Percentiles rank a stretch among this genome's conserved stretches.
These are phyloP conservation scores for Leccinum subgranulosum DNA, from an alignment of 768 basidiomycete genomes.

Conservation along the genomic window DNA sequence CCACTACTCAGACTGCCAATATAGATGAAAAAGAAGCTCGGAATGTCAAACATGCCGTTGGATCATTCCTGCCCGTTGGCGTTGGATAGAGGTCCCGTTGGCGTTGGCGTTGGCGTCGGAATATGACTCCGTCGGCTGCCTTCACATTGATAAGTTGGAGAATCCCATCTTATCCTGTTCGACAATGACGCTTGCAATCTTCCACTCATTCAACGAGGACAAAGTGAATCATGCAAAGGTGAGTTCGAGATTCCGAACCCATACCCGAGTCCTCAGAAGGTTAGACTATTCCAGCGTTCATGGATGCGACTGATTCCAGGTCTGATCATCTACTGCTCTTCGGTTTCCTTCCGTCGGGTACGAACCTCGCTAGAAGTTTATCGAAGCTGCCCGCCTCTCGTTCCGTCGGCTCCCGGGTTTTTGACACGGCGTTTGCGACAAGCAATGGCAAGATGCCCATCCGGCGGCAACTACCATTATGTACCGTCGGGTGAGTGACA, in stretches of 20 bases:
- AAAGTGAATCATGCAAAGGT: not conserved
- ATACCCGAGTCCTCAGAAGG: too few species aligned
- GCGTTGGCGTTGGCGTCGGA: not conserved
- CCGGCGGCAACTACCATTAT: too few species aligned
- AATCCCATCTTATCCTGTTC: not conserved
- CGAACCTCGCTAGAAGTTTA: too few species aligned
- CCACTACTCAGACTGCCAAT: not conserved
- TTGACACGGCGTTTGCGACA: too few species aligned
- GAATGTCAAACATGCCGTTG: not conserved
- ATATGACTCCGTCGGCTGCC: not conserved
- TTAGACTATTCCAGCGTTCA: too few species aligned
- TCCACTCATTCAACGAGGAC: not conserved
- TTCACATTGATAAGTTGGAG: not conserved
- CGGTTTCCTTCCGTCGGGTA: too few species aligned
- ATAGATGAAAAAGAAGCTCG: not conserved
- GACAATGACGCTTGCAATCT: not conserved
- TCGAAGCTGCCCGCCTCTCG: too few species aligned
- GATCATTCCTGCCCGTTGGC: not conserved
- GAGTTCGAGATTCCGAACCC: not conserved
- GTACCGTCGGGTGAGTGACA: too few species aligned
- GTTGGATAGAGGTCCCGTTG: not conserved
- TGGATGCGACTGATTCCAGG: too few species aligned
- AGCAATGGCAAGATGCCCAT: too few species aligned
- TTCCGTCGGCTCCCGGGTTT: too few species aligned
- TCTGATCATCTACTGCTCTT: too few species aligned